Conservation (phyloP, 2,329 filamentous ascomycete genomes). For the Clarireedia hainanense region DNA sequence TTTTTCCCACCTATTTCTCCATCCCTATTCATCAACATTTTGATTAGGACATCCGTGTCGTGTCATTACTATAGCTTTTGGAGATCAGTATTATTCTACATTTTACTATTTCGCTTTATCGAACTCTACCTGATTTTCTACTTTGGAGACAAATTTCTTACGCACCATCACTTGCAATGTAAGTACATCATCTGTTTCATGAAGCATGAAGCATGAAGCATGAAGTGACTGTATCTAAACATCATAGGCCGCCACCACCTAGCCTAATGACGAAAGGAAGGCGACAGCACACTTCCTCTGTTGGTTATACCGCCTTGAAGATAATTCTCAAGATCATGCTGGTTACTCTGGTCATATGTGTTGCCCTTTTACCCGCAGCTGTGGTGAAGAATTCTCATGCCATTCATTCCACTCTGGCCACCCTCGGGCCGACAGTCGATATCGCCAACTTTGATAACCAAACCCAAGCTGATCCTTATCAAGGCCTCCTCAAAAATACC, state of each 20-base stretch:
- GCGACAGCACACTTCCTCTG: background rate
- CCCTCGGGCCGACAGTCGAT: background rate
- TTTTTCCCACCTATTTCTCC: background rate
- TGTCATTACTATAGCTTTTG: slow-evolving; percentile 11
- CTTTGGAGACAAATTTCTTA: background rate
- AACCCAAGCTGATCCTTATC: background rate
- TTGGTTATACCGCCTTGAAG: slow-evolving; percentile 1
- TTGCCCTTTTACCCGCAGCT: slow-evolving; percentile 1
- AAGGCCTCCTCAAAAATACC: background rate
- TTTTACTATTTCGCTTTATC: slow-evolving; percentile 1
- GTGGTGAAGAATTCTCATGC: background rate
- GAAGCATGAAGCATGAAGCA: background rate
- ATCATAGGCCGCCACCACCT: background rate
- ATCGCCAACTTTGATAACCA: background rate
- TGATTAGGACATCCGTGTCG: slow-evolving; percentile 4
- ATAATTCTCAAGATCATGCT: background rate
- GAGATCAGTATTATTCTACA: slow-evolving; percentile 3
- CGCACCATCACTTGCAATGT: background rate
- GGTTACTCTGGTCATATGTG: slow-evolving; percentile 1
- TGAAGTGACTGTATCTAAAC: background rate
- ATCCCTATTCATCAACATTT: background rate
- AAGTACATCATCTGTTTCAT: background rate
- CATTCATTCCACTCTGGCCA: background rate
- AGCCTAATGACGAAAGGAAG: background rate
- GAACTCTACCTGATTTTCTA: background rate